A percentile compares a stretch with the other conserved stretches of the same genome.
phyloP scores from a whole-genome alignment of 2,329 filamentous ascomycete genomes.

The Fusarium sp. region DNA sequence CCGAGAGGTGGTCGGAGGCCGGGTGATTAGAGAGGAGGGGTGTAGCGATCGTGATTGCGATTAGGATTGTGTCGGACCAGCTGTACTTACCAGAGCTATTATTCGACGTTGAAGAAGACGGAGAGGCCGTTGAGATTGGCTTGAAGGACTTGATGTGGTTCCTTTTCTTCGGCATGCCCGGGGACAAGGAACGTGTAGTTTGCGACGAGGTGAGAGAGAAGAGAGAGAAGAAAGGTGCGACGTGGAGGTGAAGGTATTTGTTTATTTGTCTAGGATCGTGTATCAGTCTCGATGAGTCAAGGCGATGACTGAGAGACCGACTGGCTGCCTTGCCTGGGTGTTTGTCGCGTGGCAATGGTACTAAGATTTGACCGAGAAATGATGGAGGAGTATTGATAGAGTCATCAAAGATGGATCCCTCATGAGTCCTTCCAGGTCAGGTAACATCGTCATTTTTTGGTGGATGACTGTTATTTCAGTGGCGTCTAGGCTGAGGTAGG shows the following conservation, averaged over 20 bases:
- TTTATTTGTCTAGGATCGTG: constrained; percentile 33
- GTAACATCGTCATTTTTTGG: constrained; percentile 22
- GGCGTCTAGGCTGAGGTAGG: neutral
- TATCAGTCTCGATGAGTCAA: constrained; percentile 40
- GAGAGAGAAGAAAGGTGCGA: constrained; percentile 23
- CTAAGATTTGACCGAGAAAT: constrained; percentile 12
- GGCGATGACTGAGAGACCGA: constrained; percentile 4
- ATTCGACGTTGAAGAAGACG: constrained; percentile 45
- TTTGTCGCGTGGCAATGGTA: constrained; percentile 1
- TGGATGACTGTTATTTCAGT: constrained; percentile 23
- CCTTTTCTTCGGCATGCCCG: constrained; percentile 73
- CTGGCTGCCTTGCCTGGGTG: constrained; percentile 1
- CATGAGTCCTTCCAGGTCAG: constrained; percentile 19
- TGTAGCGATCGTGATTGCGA: constrained; percentile 23
- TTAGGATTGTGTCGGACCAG: constrained; percentile 6
- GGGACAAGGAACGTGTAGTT: constrained; percentile 28
- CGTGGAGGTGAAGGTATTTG: constrained; percentile 27
- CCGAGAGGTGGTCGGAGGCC: constrained; percentile 39
- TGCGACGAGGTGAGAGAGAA: constrained; percentile 24
- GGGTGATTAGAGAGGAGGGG: constrained; percentile 30
- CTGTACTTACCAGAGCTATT: constrained; percentile 45
- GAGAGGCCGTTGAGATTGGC: constrained; percentile 66
- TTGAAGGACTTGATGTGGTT: constrained; percentile 67
- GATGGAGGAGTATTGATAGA: constrained; percentile 26
- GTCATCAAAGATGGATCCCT: constrained; percentile 27